Base-by-base conservation (phyloP, 176 grass and related monocot genomes). In the Pharus latifolius region DNA sequence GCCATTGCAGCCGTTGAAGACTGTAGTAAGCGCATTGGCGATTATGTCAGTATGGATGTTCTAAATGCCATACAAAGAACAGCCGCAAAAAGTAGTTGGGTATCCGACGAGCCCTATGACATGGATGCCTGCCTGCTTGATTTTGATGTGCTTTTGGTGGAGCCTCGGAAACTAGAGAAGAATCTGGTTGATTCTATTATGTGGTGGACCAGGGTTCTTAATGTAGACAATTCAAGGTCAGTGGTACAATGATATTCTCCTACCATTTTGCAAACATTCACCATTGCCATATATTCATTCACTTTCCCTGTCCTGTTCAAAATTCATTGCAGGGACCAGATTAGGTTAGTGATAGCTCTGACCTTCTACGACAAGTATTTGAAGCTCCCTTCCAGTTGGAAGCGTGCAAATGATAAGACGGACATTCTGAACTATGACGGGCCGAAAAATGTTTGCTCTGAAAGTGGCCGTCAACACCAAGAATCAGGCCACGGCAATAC, bases 21-120 rank as follows among this genome's bases (percentile, higher is more conserved):
- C 55, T 98, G 95, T 74, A 75, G 60, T 49, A 88, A 73, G 62
- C 78, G 18, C 17, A 41, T 93, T 18, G 63, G 82, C 55, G 87
- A 98, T 61, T 84, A 83, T 75, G 41, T 98, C 74, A 81, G 78
- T 80, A 81, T 79, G 17, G 81, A 98, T 33, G 84, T 81, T 79
- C 65, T 98, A 37, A 78, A 78, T 85, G 78, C 81, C 49, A 79
- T 97, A 76, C 90, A 91, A 34, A 89, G 90, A 72, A 81, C 78
- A 54, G 75, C 64, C 29, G 31, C 54, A 38, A 78, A 81, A 52
- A 74, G 43, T 42, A 74, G 43, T 42, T 81, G 76, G 87, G 65
- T 91, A 30, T 69, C 73, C 42, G 72, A 51, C 16, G 72, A 88
- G 69, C 75, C 84, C 33, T 98, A 86, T 10, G 53, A 93, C 69